These are phyloP conservation scores for Exidia glandulosa DNA, from an alignment of 768 basidiomycete species.

Conservation along the genomic window DNA sequence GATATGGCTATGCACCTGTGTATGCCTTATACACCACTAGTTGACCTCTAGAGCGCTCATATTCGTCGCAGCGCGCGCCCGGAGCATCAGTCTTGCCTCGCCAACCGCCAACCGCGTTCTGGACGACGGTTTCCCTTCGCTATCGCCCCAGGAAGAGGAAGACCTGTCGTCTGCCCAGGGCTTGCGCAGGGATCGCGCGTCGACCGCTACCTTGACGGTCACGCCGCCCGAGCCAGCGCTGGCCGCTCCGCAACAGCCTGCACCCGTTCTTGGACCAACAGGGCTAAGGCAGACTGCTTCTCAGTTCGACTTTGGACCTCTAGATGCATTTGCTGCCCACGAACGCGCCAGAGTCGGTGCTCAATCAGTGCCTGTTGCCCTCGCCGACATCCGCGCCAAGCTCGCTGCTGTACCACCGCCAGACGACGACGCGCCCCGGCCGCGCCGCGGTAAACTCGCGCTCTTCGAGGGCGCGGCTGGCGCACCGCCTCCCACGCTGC, in stretches of 20 bases:
- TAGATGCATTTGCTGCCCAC: conserved; percentile 10
- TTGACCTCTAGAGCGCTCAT: conserved; percentile 54
- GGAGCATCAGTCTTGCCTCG: conserved; percentile 14
- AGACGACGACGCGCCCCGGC: conserved; percentile 64
- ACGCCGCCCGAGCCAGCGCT: conserved; percentile 22
- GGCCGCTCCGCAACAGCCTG: neutral
- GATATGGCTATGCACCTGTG: conserved; percentile 58
- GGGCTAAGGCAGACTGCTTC: conserved; percentile 7
- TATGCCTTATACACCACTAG: conserved; percentile 54
- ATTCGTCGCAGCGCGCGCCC: conserved; percentile 11
- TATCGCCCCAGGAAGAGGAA: conserved; percentile 41
- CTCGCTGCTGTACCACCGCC: conserved; percentile 79
- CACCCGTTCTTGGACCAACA: conserved; percentile 13
- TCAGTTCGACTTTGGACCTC: conserved; percentile 14
- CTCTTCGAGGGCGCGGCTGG: conserved; percentile 61
- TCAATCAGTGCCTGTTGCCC: conserved; percentile 20
- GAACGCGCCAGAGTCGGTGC: conserved; percentile 16
- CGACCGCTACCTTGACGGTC: conserved; percentile 20
- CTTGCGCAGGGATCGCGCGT: neutral
- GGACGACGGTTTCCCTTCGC: conserved; percentile 26
- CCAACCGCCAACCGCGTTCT: conserved; percentile 22
- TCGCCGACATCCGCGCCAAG: conserved; percentile 49
- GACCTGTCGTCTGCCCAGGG: conserved; percentile 10
- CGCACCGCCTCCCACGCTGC: conserved; percentile 38
- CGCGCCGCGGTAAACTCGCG: conserved; percentile 79